Evolutionary conservation across 192 early-diverging fungal genomes (phyloP).

Genomic region (Coemansia sp.): DNA sequence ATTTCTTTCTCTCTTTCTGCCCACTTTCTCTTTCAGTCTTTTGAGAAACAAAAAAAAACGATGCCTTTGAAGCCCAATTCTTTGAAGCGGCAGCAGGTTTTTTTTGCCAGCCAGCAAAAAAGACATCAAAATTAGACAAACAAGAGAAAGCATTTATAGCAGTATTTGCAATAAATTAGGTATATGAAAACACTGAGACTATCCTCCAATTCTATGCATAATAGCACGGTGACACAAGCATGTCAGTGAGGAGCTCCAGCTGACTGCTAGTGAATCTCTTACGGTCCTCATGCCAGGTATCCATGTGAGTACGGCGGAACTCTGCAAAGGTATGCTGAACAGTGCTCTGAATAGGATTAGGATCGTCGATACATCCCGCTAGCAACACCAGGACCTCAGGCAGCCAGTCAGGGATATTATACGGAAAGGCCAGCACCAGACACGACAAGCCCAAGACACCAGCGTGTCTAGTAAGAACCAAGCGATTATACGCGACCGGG

Average conservation of each 20-base stretch:
- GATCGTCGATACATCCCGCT: conserved; percentile 78
- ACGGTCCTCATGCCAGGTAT: conserved; percentile 92
- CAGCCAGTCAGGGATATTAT: conserved; percentile 91
- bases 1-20: background rate
- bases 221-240: conserved; percentile 87
- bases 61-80: background rate
- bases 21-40: background rate
- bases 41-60: background rate
- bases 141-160: background rate
- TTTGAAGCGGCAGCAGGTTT: background rate
- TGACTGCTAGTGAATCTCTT: conserved; percentile 76
- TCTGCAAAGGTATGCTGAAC: conserved; percentile 89
- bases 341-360: conserved; percentile 82
- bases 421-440: conserved; percentile 89
- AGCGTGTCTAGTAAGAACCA: conserved; percentile 75
- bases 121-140: too few species aligned
- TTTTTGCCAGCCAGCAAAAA: background rate
- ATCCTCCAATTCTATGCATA: conserved; percentile 64
- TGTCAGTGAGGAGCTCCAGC: conserved; percentile 78
- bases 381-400: conserved; percentile 81
- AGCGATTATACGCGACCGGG: conserved; percentile 24
- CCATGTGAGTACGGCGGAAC: conserved; percentile 92
- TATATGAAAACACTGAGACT: background rate
- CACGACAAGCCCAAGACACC: conserved; percentile 90
- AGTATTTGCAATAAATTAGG: background rate